phyloP scores from a whole-genome alignment of 345 rosid genomes.

The Bruguiera parviflora region DNA sequence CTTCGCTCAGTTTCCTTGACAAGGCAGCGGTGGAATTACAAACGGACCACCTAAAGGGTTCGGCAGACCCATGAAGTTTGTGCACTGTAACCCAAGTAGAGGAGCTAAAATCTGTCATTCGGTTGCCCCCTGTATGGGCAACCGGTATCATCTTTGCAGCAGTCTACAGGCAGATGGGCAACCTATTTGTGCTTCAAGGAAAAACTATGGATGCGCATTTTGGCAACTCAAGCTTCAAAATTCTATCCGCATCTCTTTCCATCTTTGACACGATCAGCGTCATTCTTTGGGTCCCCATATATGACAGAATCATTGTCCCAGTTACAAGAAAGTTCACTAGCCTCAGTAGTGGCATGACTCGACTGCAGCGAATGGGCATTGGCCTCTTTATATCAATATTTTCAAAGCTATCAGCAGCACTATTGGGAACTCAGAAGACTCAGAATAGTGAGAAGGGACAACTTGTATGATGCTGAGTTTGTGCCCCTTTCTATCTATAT shows the following conservation, averaged over 20 bases:
- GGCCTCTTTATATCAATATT: constrained; percentile 4
- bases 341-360: background rate
- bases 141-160: background rate
- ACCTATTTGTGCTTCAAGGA: background rate
- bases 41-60: too few relatives aligned
- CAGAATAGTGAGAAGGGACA: background rate
- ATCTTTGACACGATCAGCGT: background rate
- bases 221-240: background rate
- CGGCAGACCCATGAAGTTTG: background rate
- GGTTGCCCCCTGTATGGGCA: background rate
- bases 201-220: background rate
- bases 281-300: background rate
- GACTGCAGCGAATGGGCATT: background rate
- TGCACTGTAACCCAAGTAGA: background rate
- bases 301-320: background rate
- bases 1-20: too few relatives aligned
- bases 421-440: background rate
- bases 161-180: constrained; percentile 1
- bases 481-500: constrained; percentile 15
- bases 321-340: background rate
- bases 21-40: too few relatives aligned
- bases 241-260: background rate
- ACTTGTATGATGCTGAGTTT: background rate
- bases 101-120: background rate
- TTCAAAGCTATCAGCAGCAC: background rate